Base-by-base conservation (phyloP, 2,329 filamentous ascomycete species). In the Microsporum canis region DNA sequence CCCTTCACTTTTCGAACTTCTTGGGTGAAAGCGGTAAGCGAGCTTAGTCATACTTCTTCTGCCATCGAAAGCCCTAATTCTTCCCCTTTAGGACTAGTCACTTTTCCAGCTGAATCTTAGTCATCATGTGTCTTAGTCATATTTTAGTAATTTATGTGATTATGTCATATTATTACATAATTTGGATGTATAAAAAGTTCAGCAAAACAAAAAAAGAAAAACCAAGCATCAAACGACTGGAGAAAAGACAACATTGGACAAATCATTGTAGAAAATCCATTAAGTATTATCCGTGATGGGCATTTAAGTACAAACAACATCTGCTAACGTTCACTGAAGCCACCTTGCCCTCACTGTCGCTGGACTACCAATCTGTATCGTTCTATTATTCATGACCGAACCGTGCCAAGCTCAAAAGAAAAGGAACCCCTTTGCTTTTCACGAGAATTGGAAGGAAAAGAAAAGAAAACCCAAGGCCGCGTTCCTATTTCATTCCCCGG, bases 1-100 rank as follows among this genome's bases (percentile, higher is more conserved):
- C 73, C 73, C 75, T 34, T 60, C 59, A 45, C 47, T 43, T 49
- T 59, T 62, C 62, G 61, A 33, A 29, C 38, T 53, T 36, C 51
- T 34, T 23, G 38, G 14, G 36, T 17, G 58, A 57, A 41, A 47
- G 39, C 27, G 58, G 60, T 66, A 64, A 66, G 64, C 64, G 64
- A 66, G 64, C 51, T 57, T 36, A n/a, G 10, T 60, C 47, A 49
- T n/a, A 10, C 57, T 36, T 36, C 34, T 23, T n/a, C n/a, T 10
- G n/a, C 34, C 31, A 12, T 51, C 72, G 17, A 23, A 74, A 75
- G 71, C 74, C 74, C 74, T 76, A 74, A 68, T 67, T 63, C 72
- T 74, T 62, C 70, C 36, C 3, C 57, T 67, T 65, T 12, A n/a
- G 69, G 60, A 47, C 36, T 64, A 57, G 63, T 1, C n/a, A 5